A percentile compares a stretch with the other conserved stretches of the same genome.
phyloP scores from a whole-genome alignment of 106 monocot species.

The Iris macrosiphon region DNA sequence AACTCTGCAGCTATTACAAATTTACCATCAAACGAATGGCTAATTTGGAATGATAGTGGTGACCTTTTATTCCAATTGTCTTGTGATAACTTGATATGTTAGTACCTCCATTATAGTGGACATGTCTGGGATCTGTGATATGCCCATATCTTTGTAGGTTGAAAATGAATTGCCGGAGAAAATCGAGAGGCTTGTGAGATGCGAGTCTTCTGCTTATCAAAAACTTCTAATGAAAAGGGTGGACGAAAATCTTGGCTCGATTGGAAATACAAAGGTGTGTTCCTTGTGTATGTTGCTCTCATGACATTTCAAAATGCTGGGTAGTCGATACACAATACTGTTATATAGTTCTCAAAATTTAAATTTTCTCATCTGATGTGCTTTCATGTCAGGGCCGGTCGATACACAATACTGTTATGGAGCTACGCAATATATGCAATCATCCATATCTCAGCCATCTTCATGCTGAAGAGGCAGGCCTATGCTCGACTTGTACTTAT shows the following conservation, averaged over 20 bases:
- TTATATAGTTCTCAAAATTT: no score
- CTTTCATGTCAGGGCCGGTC: conserved; percentile 54
- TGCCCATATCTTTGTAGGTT: conserved; percentile 66
- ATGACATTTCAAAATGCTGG: no score
- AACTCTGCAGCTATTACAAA: no score
- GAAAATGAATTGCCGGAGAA: conserved; percentile 97
- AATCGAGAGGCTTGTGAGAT: conserved; percentile 97
- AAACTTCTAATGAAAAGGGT: conserved; percentile 98
- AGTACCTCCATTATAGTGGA: no score
- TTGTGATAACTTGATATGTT: no score
- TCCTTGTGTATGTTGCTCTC: not conserved
- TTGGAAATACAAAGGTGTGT: conserved; percentile 75
- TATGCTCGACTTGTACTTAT: no score
- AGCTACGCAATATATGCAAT: conserved; percentile 97
- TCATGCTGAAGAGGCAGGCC: conserved; percentile 83
- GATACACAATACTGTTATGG: conserved; percentile 98
- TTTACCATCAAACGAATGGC: no score
- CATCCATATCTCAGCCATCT: conserved; percentile 97
- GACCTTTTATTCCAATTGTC: no score
- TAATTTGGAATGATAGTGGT: no score
- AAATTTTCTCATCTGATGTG: not conserved
- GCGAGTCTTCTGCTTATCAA: conserved; percentile 98
- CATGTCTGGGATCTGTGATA: no score
- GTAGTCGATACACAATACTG: no score
- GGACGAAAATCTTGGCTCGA: conserved; percentile 86